These are phyloP conservation scores for Ustilago lituana DNA, from an alignment of 1,284 basidiomycete species.

Conservation along the genomic window DNA sequence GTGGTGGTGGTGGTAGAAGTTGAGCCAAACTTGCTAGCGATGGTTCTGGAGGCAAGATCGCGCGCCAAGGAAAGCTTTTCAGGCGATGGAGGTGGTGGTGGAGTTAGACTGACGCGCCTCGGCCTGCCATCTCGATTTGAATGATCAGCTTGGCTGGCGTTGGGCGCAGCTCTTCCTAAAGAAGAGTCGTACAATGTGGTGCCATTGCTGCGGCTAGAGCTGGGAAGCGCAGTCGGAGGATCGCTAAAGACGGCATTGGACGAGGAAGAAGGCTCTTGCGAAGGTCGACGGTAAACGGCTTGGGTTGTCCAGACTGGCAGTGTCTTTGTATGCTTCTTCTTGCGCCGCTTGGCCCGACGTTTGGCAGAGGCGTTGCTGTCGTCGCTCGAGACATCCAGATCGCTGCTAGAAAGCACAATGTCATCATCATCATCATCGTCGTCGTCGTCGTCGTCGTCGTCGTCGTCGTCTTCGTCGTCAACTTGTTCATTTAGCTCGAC, in stretches of 20 bases:
- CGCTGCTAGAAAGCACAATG: conserved; percentile 13
- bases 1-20: background rate
- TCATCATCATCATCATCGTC: conserved; percentile 22
- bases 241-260: background rate
- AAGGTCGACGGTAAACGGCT: conserved; percentile 6
- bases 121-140: conserved; percentile 1
- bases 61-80: conserved; percentile 37
- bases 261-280: conserved; percentile 18
- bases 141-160: background rate
- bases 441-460: conserved; percentile 10
- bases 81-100: conserved; percentile 24
- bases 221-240: background rate
- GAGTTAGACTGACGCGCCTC: conserved; percentile 29
- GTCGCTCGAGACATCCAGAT: conserved; percentile 11
- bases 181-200: background rate
- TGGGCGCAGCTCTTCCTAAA: background rate
- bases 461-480: conserved; percentile 1
- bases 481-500: too few relatives aligned
- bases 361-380: conserved; percentile 16
- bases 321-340: conserved; percentile 17
- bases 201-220: background rate
- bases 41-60: conserved; percentile 29
- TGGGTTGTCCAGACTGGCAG: conserved; percentile 26
- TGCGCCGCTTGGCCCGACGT: conserved; percentile 25
- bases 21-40: conserved; percentile 15